A percentile compares a stretch with the other conserved stretches of the same genome.
Conservation (phyloP, 2,329 filamentous ascomycete genomes). For the Fusarium begoniae region DNA sequence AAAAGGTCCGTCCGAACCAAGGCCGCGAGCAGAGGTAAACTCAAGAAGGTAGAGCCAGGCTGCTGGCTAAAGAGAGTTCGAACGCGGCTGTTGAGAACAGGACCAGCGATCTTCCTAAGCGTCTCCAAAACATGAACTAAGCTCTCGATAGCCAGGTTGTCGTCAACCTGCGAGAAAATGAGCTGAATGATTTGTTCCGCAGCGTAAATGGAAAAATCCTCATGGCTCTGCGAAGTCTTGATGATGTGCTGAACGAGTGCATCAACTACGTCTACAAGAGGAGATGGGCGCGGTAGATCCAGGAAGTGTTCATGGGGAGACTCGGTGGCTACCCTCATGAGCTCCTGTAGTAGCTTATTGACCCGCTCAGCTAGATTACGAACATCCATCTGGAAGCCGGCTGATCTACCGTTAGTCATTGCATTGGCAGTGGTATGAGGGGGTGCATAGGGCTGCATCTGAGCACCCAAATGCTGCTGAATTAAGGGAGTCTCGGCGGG, state of each 20-base stretch:
- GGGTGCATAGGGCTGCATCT: conserved; percentile 65
- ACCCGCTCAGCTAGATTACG: conserved; percentile 63
- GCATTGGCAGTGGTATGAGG: conserved; percentile 53
- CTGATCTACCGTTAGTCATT: conserved; percentile 62
- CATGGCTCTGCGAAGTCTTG: conserved; percentile 68
- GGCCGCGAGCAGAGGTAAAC: conserved; percentile 65
- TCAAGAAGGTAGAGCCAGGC: conserved; percentile 64
- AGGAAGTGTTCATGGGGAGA: conserved; percentile 67
- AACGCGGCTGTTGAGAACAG: conserved; percentile 63
- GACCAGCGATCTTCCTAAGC: conserved; percentile 66
- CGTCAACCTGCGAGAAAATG: conserved; percentile 64
- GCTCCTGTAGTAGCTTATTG: conserved; percentile 65
- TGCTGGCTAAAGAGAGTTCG: conserved; percentile 66
- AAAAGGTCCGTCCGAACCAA: conserved; percentile 68
- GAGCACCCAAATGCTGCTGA: conserved; percentile 58
- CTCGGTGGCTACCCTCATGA: conserved; percentile 63
- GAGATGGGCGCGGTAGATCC: conserved; percentile 66
- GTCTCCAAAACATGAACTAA: conserved; percentile 70
- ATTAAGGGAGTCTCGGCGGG: conserved; percentile 68
- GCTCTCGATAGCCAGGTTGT: conserved; percentile 67
- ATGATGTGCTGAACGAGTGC: conserved; percentile 70
- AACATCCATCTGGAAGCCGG: conserved; percentile 60
- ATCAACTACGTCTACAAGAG: conserved; percentile 70
- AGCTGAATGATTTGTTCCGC: conserved; percentile 67
- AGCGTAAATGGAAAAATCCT: conserved; percentile 67